Conservation (phyloP, 345 rosid genomes). For the Boechera divaricarpa region DNA sequence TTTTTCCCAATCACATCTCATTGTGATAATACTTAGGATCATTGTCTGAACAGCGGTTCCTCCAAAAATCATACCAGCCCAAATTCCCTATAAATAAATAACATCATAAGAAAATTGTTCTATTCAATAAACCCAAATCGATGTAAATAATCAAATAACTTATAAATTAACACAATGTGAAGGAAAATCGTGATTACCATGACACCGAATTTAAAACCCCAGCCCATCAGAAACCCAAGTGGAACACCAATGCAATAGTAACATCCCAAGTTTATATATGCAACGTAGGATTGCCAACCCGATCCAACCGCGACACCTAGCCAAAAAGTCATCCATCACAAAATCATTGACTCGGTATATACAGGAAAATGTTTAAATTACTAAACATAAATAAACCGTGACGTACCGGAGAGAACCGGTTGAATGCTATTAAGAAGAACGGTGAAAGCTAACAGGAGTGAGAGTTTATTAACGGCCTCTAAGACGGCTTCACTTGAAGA, state of each 20-base stretch:
- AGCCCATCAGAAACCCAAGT: conserved; percentile 84
- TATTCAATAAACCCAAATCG: no score
- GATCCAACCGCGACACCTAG: conserved; percentile 96
- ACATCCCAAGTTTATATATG: conserved; percentile 88
- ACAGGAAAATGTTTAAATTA: neutral
- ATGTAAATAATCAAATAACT: no score
- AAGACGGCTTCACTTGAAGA: conserved; percentile 67
- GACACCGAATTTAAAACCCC: conserved; percentile 77
- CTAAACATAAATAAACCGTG: neutral
- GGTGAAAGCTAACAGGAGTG: conserved; percentile 75
- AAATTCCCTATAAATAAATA: conserved; percentile 61
- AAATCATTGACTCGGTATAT: neutral
- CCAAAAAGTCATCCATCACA: conserved; percentile 7
- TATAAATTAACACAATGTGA: no score
- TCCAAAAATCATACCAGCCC: conserved; percentile 95
- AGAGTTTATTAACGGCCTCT: conserved; percentile 66
- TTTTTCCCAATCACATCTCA: conserved; percentile 77
- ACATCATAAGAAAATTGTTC: neutral
- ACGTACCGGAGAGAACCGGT: conserved; percentile 84
- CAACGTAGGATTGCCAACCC: conserved; percentile 93
- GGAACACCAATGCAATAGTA: conserved; percentile 81
- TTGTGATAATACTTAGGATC: conserved; percentile 56
- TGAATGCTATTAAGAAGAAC: conserved; percentile 85
- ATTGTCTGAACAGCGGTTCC: conserved; percentile 78
- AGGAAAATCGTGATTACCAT: conserved; percentile 52